Conservation (phyloP, 2,329 filamentous ascomycete genomes). For the Penicillium janthinellum region DNA sequence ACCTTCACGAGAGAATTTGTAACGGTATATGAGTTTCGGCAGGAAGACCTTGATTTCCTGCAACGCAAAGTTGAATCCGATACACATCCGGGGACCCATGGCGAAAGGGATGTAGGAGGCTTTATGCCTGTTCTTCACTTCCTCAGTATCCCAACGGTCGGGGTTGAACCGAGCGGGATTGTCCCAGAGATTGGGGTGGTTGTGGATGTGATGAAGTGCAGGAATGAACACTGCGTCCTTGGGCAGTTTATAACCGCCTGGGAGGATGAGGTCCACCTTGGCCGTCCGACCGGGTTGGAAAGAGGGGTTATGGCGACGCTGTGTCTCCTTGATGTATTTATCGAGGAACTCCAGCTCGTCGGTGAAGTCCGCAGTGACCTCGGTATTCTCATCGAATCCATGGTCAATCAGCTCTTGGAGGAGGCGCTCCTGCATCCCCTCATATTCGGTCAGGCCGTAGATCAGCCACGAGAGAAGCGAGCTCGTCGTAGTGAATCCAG, state of each 20-base stretch:
- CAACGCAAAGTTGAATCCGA: constrained; percentile 67
- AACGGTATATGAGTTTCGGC: constrained; percentile 60
- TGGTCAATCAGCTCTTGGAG: constrained; percentile 61
- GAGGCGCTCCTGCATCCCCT: constrained; percentile 58
- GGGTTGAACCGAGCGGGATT: constrained; percentile 62
- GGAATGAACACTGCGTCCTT: constrained; percentile 57
- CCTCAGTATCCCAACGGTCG: constrained; percentile 58
- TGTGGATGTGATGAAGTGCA: constrained; percentile 50
- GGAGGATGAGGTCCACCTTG: constrained; percentile 59
- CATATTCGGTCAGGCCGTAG: constrained; percentile 57
- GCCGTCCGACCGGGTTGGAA: constrained; percentile 64
- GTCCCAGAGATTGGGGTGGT: constrained; percentile 60
- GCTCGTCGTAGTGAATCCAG: constrained; percentile 63
- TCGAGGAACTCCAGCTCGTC: constrained; percentile 50
- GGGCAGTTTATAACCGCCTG: constrained; percentile 61
- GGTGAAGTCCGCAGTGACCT: constrained; percentile 52
- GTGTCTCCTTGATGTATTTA: constrained; percentile 60
- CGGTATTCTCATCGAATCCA: constrained; percentile 47
- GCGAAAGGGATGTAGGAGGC: constrained; percentile 62
- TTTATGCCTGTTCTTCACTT: constrained; percentile 55
- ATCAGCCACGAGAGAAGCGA: constrained; percentile 62
- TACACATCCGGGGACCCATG: constrained; percentile 59
- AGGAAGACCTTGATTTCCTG: constrained; percentile 61
- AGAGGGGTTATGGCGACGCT: constrained; percentile 62
- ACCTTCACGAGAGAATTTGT: constrained; percentile 55